These are phyloP conservation scores for Phialophora verrucosa DNA, from an alignment of 2,329 filamentous ascomycete species.

Conservation along the genomic window DNA sequence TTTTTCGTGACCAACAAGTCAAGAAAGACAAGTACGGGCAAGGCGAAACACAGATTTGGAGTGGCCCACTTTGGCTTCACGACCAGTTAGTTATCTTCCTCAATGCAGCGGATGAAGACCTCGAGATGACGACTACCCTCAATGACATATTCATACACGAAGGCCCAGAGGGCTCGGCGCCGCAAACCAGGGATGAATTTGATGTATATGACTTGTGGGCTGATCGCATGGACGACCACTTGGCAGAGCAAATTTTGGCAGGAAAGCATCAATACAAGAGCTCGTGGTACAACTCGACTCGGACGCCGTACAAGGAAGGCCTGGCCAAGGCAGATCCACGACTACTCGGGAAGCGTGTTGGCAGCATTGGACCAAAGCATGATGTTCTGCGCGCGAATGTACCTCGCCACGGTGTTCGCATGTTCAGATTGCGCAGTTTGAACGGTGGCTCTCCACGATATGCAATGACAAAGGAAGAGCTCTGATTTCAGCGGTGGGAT, in stretches of 20 bases:
- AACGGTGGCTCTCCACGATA: conserved; percentile 17
- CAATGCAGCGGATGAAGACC: conserved; percentile 54
- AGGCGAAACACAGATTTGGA: conserved; percentile 59
- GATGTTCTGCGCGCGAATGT: conserved; percentile 46
- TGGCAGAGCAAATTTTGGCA: conserved; percentile 53
- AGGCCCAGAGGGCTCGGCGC: conserved; percentile 51
- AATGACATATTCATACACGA: conserved; percentile 60
- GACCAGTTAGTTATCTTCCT: conserved; percentile 58
- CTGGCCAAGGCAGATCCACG: conserved; percentile 50
- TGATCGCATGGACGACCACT: conserved; percentile 56
- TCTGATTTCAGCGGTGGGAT: conserved; percentile 10
- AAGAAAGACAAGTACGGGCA: conserved; percentile 51
- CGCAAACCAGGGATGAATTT: conserved; percentile 53
- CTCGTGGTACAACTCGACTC: conserved; percentile 56
- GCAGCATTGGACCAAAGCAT: conserved; percentile 50
- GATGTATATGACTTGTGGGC: conserved; percentile 63
- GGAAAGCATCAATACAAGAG: conserved; percentile 45
- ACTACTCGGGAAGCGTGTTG: conserved; percentile 56
- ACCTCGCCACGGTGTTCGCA: conserved; percentile 55
- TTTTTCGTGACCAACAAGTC: conserved; percentile 53
- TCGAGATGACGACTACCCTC: conserved; percentile 58
- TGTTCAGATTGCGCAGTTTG: conserved; percentile 53
- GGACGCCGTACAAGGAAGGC: conserved; percentile 55
- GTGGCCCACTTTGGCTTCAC: conserved; percentile 54
- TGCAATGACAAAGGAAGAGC: conserved; percentile 25